phyloP scores from a whole-genome alignment of 1,284 basidiomycete species.

The Ceratobasidium papillatum region DNA sequence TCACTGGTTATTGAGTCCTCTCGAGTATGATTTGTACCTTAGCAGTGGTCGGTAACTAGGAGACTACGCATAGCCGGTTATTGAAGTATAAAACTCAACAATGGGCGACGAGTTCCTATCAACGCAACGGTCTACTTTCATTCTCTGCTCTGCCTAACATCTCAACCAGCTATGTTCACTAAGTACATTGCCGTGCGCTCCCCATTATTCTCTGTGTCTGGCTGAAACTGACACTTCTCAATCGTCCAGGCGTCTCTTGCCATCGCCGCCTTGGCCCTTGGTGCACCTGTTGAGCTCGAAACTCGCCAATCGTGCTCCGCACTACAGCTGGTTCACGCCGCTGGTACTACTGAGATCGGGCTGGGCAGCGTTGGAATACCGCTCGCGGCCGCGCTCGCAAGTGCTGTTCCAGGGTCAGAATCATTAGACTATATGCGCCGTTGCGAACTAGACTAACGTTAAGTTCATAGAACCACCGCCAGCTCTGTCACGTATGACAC shows the following conservation, averaged over 20 bases:
- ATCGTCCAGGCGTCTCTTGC: neutral
- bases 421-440: no score
- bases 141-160: neutral
- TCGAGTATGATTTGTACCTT: neutral
- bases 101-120: neutral
- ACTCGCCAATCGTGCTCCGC: slow-evolving; percentile 14
- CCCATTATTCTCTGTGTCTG: neutral
- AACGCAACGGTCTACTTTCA: neutral
- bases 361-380: slow-evolving; percentile 22
- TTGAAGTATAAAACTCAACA: neutral
- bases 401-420: slow-evolving; percentile 17
- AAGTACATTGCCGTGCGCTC: neutral
- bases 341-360: slow-evolving; percentile 17
- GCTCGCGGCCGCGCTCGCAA: slow-evolving; percentile 16
- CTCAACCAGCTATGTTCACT: neutral
- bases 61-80: neutral
- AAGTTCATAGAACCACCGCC: slow-evolving; percentile 5
- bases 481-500: slow-evolving; percentile 11
- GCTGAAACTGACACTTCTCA: neutral
- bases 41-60: neutral
- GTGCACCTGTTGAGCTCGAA: slow-evolving; percentile 17
- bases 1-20: neutral
- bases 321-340: slow-evolving; percentile 16
- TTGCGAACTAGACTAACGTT: neutral
- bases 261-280: neutral